Percentiles rank a stretch among this genome's conserved stretches.
These are phyloP conservation scores for Haplosporangium gracile DNA, from an alignment of 192 early-diverging fungal species.

Conservation along the genomic window DNA sequence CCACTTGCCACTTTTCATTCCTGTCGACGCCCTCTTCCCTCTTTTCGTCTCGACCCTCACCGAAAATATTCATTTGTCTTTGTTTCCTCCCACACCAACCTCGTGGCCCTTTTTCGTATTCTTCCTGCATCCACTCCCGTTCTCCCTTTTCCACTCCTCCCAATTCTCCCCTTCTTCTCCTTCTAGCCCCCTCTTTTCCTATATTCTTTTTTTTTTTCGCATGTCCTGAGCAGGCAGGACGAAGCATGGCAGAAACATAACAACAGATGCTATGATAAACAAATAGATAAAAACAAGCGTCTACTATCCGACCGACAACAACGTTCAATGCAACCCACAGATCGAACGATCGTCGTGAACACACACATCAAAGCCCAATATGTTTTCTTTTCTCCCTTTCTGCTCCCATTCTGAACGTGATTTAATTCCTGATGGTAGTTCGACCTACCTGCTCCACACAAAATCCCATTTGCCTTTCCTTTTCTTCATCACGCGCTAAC, in stretches of 20 bases:
- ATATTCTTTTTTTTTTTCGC: background rate
- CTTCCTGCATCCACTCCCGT: background rate
- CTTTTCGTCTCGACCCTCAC: too few relatives aligned
- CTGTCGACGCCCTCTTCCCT: too few relatives aligned
- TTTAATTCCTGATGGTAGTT: too few relatives aligned
- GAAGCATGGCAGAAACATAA: background rate
- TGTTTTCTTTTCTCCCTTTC: background rate
- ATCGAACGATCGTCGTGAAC: slow-evolving; percentile 1
- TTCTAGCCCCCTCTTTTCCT: background rate
- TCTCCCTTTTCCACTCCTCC: background rate
- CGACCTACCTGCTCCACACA: too few relatives aligned
- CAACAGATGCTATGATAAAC: background rate
- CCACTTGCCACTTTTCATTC: too few relatives aligned
- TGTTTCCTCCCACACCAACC: background rate
- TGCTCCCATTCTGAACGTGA: too few relatives aligned
- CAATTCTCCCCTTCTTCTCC: background rate
- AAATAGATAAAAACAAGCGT: background rate
- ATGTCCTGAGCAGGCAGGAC: background rate
- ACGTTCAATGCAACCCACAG: background rate
- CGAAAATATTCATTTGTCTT: background rate
- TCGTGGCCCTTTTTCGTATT: background rate
- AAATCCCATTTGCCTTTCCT: too few relatives aligned
- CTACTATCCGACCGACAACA: background rate
- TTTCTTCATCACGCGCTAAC: too few relatives aligned
- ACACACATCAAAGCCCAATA: background rate